Base-by-base conservation (phyloP, 2,329 filamentous ascomycete species). In the Phialocephala subalpina region DNA sequence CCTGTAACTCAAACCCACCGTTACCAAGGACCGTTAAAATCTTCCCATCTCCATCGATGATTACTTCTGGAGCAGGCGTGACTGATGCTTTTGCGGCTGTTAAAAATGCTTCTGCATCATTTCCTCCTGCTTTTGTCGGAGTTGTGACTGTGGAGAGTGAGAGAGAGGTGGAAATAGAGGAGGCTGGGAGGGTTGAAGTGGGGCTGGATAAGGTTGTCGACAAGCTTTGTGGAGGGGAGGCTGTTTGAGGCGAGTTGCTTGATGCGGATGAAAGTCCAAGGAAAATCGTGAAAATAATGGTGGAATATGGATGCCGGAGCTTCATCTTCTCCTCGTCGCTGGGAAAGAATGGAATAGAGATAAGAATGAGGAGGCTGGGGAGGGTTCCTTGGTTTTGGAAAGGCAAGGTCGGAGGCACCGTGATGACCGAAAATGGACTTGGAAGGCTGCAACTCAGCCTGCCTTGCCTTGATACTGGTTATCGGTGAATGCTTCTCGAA, bases 1-100 rank as follows among this genome's bases (percentile, higher is more conserved):
- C 62, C 58, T 69, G 57, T 4, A 73, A 49, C 49, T 14, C 45
- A 11, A 49, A 3, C 45, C 7, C 45, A 25, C 20, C 45, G 6
- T 49, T 20, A 49, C 45, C 45, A 49, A 12, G 45, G 6, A 49
- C 22, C 45, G 45, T 49, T 7, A 49, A 18, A 8, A 53, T n/a
- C 14, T 33, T 53, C 18, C 49, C 49, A 16, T 33, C 49, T 27
- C 16, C 49, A 33, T 53, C 22, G 11, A 53, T 53, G 3, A 53
- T 53, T 8, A 53, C 49, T 29, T 27, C 49, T 6, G 49, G 49
- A 18, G 49, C 49, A 16, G 22, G 22, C 11, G 49, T 53, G 8
- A 53, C 49, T 4, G 49, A 20, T 2, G 49, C 22, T 29, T 53
- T 53, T 33, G 49, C 22, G 3, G 49, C 49, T 18, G 49, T 53